Conservation (phyloP, 2,329 filamentous ascomycete species). For the Cytospora piceicola region DNA sequence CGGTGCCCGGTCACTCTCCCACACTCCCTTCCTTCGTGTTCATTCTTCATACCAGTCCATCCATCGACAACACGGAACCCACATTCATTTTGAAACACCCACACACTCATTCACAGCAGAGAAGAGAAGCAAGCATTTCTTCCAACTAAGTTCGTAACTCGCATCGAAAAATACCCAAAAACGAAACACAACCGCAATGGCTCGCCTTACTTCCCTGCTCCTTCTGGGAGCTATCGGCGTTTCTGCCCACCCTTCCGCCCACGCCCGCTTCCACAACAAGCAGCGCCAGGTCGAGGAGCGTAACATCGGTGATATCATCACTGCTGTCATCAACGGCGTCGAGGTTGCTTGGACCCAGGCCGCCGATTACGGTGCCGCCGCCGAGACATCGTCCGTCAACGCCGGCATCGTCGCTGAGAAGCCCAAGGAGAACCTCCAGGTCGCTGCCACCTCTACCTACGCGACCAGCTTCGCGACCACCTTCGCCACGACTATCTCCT, state of each 20-base stretch:
- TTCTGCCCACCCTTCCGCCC: constrained; percentile 42
- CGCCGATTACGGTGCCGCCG: constrained; percentile 28
- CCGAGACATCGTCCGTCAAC: constrained; percentile 6
- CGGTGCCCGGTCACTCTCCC: constrained; percentile 21
- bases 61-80: constrained; percentile 18
- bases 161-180: neutral
- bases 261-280: constrained; percentile 44
- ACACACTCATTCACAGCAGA: constrained; percentile 21
- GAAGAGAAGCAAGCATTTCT: constrained; percentile 7
- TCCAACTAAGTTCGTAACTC: neutral
- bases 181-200: constrained; percentile 20
- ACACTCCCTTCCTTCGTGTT: constrained; percentile 18
- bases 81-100: constrained; percentile 27
- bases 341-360: constrained; percentile 37
- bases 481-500: constrained; percentile 18
- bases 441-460: constrained; percentile 13
- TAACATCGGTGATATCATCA: constrained; percentile 31
- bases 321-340: constrained; percentile 37
- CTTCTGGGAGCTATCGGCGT: constrained; percentile 40
- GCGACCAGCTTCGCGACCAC: constrained; percentile 25
- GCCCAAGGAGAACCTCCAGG: constrained; percentile 7
- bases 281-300: constrained; percentile 36
- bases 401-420: constrained; percentile 20
- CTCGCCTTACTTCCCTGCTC: constrained; percentile 36
- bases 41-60: constrained; percentile 13